Conservation (phyloP, 371 early-diverging fungal species). For the Rhizopus microsporus region DNA sequence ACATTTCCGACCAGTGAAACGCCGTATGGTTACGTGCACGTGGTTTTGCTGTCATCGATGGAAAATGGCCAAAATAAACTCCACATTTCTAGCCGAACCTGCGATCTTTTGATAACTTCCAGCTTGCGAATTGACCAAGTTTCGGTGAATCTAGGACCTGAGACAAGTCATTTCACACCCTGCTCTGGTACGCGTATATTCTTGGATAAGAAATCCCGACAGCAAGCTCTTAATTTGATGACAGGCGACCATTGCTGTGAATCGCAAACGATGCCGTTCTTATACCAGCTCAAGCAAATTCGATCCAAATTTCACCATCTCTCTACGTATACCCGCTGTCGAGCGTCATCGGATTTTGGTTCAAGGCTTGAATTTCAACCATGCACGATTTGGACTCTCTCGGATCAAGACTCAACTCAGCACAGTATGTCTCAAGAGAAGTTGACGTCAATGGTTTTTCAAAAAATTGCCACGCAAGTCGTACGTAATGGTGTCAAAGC, state of each 20-base stretch:
- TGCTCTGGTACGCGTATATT: conserved; percentile 5
- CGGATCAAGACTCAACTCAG: conserved; percentile 17
- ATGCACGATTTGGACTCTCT: conserved; percentile 14
- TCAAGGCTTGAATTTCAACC: conserved; percentile 12
- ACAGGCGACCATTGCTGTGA: too few species aligned
- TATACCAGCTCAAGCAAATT: conserved; percentile 7
- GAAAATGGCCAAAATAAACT: too few species aligned
- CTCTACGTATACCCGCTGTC: conserved; percentile 10
- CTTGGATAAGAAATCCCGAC: too few species aligned
- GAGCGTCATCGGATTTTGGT: conserved; percentile 4
- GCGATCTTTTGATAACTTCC: conserved; percentile 11
- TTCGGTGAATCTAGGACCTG: not conserved
- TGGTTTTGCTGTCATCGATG: too few species aligned
- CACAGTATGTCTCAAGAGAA: conserved; percentile 6
- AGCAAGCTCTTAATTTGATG: too few species aligned
- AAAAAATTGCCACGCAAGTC: too few species aligned
- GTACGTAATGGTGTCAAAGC: too few species aligned
- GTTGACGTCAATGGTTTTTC: too few species aligned
- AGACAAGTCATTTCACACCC: not conserved
- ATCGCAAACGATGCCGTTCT: conserved; percentile 8
- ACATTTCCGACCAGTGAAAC: conserved; percentile 2
- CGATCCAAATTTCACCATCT: conserved; percentile 9
- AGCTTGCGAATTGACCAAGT: conserved; percentile 1
- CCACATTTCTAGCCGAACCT: conserved; percentile 1
- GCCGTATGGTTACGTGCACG: too few species aligned